Percentiles rank a stretch among this genome's conserved stretches.
Conservation (phyloP, 441 rosid species). For the Populus hybrid region DNA sequence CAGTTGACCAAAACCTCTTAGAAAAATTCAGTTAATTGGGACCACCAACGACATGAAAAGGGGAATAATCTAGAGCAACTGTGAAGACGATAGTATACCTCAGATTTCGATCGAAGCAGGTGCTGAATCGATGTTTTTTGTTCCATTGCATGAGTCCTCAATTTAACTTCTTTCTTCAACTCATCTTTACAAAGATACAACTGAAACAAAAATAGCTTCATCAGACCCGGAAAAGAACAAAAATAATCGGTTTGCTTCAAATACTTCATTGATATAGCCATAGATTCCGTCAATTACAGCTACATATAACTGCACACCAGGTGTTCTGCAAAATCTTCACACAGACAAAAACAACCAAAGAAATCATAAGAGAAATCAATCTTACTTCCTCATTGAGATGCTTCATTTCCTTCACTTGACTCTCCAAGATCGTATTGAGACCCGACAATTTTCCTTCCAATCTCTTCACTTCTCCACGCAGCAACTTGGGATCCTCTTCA, state of each 20-base stretch:
- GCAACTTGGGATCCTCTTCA: constrained; percentile 47
- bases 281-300: background rate
- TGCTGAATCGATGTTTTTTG: constrained; percentile 47
- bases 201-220: constrained; percentile 35
- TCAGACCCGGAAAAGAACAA: background rate
- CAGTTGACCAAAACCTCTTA: constrained; percentile 6
- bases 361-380: background rate
- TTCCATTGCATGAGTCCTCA: constrained; percentile 56
- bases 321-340: background rate
- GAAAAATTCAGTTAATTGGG: background rate
- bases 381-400: constrained; percentile 55
- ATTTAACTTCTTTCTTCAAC: constrained; percentile 41
- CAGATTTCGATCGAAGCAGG: constrained; percentile 51
- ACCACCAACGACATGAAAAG: background rate
- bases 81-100: constrained; percentile 38
- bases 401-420: constrained; percentile 41
- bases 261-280: background rate
- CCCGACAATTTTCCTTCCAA: constrained; percentile 54
- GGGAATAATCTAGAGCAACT: background rate
- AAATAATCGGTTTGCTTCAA: background rate
- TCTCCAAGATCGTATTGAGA: constrained; percentile 43
- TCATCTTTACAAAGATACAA: constrained; percentile 48
- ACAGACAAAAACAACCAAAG: background rate
- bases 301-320: background rate
- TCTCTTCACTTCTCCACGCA: constrained; percentile 55